Percentiles rank a stretch among this genome's conserved stretches.
Conservation (phyloP, 257 asterid species). For the Henckelia pumila region DNA sequence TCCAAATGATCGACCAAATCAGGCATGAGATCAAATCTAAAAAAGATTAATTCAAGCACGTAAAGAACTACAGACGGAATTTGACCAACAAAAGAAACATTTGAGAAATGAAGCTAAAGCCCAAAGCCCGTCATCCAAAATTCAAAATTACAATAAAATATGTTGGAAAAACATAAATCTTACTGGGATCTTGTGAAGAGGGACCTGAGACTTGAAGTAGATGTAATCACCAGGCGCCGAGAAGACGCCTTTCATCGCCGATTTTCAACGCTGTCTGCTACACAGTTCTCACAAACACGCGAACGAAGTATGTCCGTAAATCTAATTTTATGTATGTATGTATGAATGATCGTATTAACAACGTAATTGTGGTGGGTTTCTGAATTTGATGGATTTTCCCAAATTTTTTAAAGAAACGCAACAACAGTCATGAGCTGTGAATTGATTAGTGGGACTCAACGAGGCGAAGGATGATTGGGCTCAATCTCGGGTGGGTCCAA, state of each 20-base stretch:
- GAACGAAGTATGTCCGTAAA: not conserved
- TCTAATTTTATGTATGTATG: not conserved
- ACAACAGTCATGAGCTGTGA: not conserved
- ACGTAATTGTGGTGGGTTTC: not conserved
- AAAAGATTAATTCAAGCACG: slow-evolving; percentile 13
- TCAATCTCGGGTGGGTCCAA: no score
- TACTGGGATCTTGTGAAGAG: slow-evolving; percentile 99
- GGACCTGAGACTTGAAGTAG: slow-evolving; percentile 99
- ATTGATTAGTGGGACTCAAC: not conserved
- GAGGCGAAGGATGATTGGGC: not conserved
- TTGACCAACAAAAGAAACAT: slow-evolving; percentile 4
- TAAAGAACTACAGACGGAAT: slow-evolving; percentile 4
- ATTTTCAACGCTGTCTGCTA: slow-evolving; percentile 17
- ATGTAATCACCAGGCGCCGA: slow-evolving; percentile 96
- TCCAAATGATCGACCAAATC: slow-evolving; percentile 7
- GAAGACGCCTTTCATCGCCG: slow-evolving; percentile 84
- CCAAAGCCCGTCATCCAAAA: slow-evolving; percentile 22
- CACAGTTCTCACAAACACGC: not conserved
- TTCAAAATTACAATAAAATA: not conserved
- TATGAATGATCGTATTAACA: not conserved
- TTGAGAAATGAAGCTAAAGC: slow-evolving; percentile 17
- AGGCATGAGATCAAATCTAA: slow-evolving; percentile 9
- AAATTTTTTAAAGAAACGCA: not conserved
- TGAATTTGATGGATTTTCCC: not conserved
- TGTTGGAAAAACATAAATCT: slow-evolving; percentile 22